Conservation (phyloP, 2,329 filamentous ascomycete species). For the Arthrobotrys iridis region DNA sequence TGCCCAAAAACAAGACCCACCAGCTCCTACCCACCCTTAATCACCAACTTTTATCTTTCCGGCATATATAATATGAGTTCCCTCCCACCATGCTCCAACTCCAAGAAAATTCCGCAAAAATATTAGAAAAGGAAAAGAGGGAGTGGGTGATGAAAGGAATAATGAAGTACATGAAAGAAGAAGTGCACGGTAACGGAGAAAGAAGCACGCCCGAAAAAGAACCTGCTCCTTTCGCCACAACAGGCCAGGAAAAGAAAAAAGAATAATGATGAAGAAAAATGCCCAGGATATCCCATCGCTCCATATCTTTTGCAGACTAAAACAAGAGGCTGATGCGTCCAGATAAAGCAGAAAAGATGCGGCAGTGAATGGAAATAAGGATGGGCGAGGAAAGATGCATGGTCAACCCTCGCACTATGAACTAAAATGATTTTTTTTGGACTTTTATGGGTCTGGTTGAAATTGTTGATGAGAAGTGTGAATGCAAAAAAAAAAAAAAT, state of each 20-base stretch:
- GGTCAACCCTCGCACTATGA: background rate
- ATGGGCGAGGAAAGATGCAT: background rate
- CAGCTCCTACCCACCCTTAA: conserved; percentile 39
- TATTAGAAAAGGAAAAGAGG: conserved; percentile 16
- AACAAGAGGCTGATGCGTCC: conserved; percentile 44
- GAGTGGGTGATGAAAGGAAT: background rate
- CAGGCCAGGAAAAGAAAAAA: conserved; percentile 5
- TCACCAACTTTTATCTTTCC: conserved; percentile 55
- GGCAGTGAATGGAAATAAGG: conserved; percentile 28
- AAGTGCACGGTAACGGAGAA: background rate
- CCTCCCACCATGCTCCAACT: conserved; percentile 55
- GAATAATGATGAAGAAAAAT: conserved; percentile 28
- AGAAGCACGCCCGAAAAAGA: background rate
- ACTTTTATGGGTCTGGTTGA: conserved; percentile 15
- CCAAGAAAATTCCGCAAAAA: conserved; percentile 37
- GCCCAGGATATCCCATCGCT: conserved; percentile 54
- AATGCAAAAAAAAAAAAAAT: conserved; percentile 26
- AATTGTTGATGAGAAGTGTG: conserved; percentile 1
- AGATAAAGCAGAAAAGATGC: conserved; percentile 54
- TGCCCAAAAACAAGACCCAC: conserved; percentile 40
- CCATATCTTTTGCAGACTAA: conserved; percentile 54
- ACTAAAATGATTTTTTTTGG: conserved; percentile 30
- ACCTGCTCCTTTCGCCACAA: conserved; percentile 22
- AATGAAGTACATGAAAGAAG: conserved; percentile 22
- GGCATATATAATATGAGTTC: conserved; percentile 53